Evolutionary conservation across 1,139 yeast genomes (phyloP).

Genomic region (Hansenula sp.): DNA sequence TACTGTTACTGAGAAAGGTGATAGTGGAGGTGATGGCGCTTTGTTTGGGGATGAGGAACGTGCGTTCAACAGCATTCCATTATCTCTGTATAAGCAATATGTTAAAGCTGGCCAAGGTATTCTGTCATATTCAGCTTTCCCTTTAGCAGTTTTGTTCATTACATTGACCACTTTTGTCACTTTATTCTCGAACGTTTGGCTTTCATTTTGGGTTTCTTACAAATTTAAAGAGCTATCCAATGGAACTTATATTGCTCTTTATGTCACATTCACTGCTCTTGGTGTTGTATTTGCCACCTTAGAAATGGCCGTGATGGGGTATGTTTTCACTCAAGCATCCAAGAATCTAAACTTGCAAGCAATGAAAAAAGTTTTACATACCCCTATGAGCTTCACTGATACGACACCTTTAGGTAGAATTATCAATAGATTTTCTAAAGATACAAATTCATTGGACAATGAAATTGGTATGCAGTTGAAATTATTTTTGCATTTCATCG

Average conservation of each 20-base stretch:
- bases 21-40: slow-evolving; percentile 26
- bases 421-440: slow-evolving; percentile 71
- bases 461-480: slow-evolving; percentile 61
- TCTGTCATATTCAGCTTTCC: slow-evolving; percentile 34
- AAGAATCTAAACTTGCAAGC: slow-evolving; percentile 46
- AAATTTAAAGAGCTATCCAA: slow-evolving; percentile 46
- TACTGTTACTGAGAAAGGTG: slow-evolving; percentile 26
- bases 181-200: slow-evolving; percentile 72
- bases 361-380: slow-evolving; percentile 59
- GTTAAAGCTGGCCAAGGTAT: slow-evolving; percentile 41
- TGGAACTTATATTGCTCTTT: slow-evolving; percentile 68
- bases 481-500: slow-evolving; percentile 42
- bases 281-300: slow-evolving; percentile 46
- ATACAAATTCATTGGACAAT: slow-evolving; percentile 77
- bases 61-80: slow-evolving; percentile 39
- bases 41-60: slow-evolving; percentile 42
- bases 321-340: slow-evolving; percentile 45
- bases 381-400: slow-evolving; percentile 69
- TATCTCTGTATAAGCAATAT: slow-evolving; percentile 44
- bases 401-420: slow-evolving; percentile 70
- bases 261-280: slow-evolving; percentile 48
- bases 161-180: slow-evolving; percentile 48
- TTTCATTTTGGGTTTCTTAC: slow-evolving; percentile 74
- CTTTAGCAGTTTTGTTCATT: slow-evolving; percentile 35
- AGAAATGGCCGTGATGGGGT: slow-evolving; percentile 54